These are phyloP conservation scores for Linaria vulgaris DNA, from an alignment of 257 asterid genomes.

Conservation along the genomic window DNA sequence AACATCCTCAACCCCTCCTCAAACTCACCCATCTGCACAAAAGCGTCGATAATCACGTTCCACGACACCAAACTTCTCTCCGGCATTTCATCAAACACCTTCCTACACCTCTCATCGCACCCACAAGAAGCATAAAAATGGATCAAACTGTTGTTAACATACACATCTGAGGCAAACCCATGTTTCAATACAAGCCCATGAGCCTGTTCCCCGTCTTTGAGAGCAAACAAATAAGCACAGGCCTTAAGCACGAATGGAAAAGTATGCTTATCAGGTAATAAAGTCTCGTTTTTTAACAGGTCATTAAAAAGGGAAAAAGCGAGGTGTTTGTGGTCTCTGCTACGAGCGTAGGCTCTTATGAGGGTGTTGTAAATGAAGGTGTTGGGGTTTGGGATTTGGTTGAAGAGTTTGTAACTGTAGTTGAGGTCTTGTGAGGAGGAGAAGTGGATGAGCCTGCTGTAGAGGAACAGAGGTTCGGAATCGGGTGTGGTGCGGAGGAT, in stretches of 20 bases:
- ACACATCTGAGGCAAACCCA: slow-evolving; percentile 63
- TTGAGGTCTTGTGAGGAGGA: slow-evolving; percentile 50
- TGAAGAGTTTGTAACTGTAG: slow-evolving; percentile 43
- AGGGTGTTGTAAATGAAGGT: slow-evolving; percentile 63
- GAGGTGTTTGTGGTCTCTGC: slow-evolving; percentile 37
- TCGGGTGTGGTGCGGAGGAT: slow-evolving; percentile 46
- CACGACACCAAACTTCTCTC: slow-evolving; percentile 71
- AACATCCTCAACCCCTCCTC: slow-evolving; percentile 53
- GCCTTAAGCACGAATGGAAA: slow-evolving; percentile 74
- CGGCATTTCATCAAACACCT: slow-evolving; percentile 69
- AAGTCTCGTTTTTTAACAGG: slow-evolving; percentile 36
- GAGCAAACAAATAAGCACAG: slow-evolving; percentile 60
- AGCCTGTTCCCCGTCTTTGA: slow-evolving; percentile 59
- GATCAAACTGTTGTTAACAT: slow-evolving; percentile 69
- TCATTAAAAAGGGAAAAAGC: slow-evolving; percentile 46
- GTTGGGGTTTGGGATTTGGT: slow-evolving; percentile 43
- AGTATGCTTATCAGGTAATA: slow-evolving; percentile 73
- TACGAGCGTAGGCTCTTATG: slow-evolving; percentile 63
- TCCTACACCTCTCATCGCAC: slow-evolving; percentile 38
- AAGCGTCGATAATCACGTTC: slow-evolving; percentile 68
- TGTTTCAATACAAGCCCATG: slow-evolving; percentile 61
- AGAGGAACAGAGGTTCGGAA: slow-evolving; percentile 38
- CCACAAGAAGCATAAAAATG: slow-evolving; percentile 84
- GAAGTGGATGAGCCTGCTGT: slow-evolving; percentile 49
- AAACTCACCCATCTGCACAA: slow-evolving; percentile 66